These are phyloP conservation scores for Chrysoporthe deuterocubensis DNA, from an alignment of 2,329 filamentous ascomycete species.

Conservation along the genomic window DNA sequence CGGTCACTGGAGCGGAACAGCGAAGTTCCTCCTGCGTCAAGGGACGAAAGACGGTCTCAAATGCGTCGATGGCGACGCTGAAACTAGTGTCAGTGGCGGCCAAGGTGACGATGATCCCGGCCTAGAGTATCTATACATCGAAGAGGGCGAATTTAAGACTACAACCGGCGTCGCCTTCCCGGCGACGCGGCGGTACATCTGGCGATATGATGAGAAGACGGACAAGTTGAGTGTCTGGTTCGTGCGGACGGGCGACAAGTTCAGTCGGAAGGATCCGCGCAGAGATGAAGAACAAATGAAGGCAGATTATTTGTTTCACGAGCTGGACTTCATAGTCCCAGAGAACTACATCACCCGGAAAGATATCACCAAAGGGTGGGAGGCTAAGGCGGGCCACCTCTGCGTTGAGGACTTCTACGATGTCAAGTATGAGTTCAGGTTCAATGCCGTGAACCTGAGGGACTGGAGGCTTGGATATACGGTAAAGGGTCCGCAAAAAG, in stretches of 20 bases:
- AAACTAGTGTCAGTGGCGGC: conserved; percentile 10
- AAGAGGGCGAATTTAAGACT: conserved; percentile 68
- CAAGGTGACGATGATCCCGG: conserved; percentile 41
- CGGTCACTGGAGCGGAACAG: conserved; percentile 67
- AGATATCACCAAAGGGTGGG: conserved; percentile 53
- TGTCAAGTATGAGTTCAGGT: conserved; percentile 70
- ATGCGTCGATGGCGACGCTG: conserved; percentile 33
- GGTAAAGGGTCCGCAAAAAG: conserved; percentile 74
- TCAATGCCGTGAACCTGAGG: conserved; percentile 58
- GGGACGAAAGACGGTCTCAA: conserved; percentile 59
- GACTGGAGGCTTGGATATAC: conserved; percentile 66
- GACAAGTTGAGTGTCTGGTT: conserved; percentile 76
- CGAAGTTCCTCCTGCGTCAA: conserved; percentile 65
- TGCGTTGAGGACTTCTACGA: conserved; percentile 75
- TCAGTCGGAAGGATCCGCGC: conserved; percentile 72
- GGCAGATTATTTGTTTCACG: conserved; percentile 77
- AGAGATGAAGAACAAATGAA: conserved; percentile 66
- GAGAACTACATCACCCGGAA: conserved; percentile 29
- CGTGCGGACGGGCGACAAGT: conserved; percentile 64
- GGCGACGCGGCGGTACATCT: conserved; percentile 70
- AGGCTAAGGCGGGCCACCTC: conserved; percentile 68
- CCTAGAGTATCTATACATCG: conserved; percentile 70
- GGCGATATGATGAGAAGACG: conserved; percentile 65
- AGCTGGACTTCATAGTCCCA: conserved; percentile 63
- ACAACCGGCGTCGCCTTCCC: conserved; percentile 59